These are phyloP conservation scores for Ilyonectria mors-panacis DNA, from an alignment of 2,329 filamentous ascomycete genomes.

Conservation along the genomic window DNA sequence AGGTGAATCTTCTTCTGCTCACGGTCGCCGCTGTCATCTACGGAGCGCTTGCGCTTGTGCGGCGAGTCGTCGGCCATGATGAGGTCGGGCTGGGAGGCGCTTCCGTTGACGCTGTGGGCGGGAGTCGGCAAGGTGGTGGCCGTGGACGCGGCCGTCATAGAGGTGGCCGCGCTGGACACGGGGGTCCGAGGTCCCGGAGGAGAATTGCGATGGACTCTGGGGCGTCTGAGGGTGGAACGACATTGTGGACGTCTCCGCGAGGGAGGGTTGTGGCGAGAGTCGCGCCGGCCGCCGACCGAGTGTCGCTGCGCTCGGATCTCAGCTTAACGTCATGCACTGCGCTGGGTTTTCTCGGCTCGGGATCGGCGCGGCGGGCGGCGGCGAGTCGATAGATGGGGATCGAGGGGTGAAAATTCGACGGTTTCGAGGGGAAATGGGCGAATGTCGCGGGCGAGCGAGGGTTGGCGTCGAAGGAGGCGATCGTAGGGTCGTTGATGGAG, in stretches of 20 bases:
- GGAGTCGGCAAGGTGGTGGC: constrained; percentile 72
- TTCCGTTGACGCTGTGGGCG: constrained; percentile 74
- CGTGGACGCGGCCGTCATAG: constrained; percentile 65
- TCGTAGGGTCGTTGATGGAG: constrained; percentile 46
- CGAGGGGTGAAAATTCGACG: constrained; percentile 31
- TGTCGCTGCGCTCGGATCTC: constrained; percentile 53
- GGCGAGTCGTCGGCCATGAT: constrained; percentile 67
- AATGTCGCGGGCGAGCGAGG: constrained; percentile 46
- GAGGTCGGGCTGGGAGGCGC: constrained; percentile 61
- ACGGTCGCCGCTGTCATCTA: constrained; percentile 70
- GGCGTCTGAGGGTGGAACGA: constrained; percentile 78
- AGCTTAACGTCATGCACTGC: constrained; percentile 52
- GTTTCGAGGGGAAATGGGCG: constrained; percentile 38
- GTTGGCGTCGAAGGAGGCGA: constrained; percentile 42
- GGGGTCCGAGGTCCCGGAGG: constrained; percentile 68
- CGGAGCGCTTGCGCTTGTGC: constrained; percentile 73
- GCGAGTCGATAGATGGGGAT: constrained; percentile 25
- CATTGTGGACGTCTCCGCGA: constrained; percentile 66
- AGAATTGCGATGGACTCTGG: constrained; percentile 76
- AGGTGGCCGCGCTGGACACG: constrained; percentile 65
- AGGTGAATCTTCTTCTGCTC: constrained; percentile 74
- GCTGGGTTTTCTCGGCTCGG: constrained; percentile 46
- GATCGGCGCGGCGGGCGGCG: constrained; percentile 38
- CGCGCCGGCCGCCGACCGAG: constrained; percentile 53
- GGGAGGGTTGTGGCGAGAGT: constrained; percentile 50